phyloP scores from a whole-genome alignment of 352 stramenopile genomes.

The Salisapilia sapeloensis region DNA sequence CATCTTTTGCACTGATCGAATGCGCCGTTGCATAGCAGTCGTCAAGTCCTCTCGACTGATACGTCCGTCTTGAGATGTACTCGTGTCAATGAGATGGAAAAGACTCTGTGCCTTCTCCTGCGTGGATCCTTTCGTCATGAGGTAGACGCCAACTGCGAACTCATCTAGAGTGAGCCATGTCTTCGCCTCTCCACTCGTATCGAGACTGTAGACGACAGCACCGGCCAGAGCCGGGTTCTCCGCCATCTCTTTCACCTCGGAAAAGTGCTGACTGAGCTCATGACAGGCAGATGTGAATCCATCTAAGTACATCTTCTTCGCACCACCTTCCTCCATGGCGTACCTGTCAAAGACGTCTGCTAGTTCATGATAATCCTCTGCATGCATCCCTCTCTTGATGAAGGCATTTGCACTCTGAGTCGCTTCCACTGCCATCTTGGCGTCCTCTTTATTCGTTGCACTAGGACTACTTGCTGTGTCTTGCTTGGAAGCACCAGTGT shows the following conservation, averaged over 20 bases:
- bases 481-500: too few species aligned
- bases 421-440: slow-evolving; percentile 2
- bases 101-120: slow-evolving; percentile 65
- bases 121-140: slow-evolving; percentile 66
- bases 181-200: slow-evolving; percentile 22
- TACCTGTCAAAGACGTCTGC: slow-evolving; percentile 30
- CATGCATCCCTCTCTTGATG: slow-evolving; percentile 30
- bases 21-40: slow-evolving; percentile 41
- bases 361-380: slow-evolving; percentile 31
- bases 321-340: slow-evolving; percentile 19
- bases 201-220: slow-evolving; percentile 62
- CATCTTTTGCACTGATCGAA: slow-evolving; percentile 51
- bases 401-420: slow-evolving; percentile 6
- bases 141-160: slow-evolving; percentile 63
- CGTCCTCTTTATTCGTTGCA: slow-evolving; percentile 1
- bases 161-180: slow-evolving; percentile 63
- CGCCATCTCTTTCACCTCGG: slow-evolving; percentile 38
- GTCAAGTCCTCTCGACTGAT: slow-evolving; percentile 67
- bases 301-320: slow-evolving; percentile 42
- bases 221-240: slow-evolving; percentile 43
- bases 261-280: slow-evolving; percentile 32
- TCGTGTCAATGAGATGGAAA: slow-evolving; percentile 56
- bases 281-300: slow-evolving; percentile 46
- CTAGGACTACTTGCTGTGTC: too few species aligned
- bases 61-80: slow-evolving; percentile 39